These are phyloP conservation scores for Ganoderma lucidum DNA, from an alignment of 1,284 basidiomycete species.

Conservation along the genomic window DNA sequence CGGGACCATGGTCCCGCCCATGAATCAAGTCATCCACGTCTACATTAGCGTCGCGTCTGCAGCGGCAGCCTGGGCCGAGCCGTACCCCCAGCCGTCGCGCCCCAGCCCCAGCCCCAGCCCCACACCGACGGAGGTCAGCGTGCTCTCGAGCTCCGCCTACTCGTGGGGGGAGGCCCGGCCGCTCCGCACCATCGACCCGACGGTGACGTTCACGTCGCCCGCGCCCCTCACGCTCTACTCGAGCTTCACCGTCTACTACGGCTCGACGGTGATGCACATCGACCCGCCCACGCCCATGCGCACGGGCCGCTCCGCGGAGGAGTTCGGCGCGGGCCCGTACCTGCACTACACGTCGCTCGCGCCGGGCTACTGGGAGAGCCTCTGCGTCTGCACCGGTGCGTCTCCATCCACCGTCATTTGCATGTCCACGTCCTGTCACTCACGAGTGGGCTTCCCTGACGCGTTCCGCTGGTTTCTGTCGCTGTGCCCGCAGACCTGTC, in stretches of 20 bases:
- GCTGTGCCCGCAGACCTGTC: constrained; percentile 56
- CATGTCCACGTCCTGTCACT: neutral
- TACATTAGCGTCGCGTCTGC: constrained; percentile 60
- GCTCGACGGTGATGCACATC: constrained; percentile 55
- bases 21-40: constrained; percentile 41
- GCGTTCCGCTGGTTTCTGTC: neutral
- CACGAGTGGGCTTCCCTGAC: constrained; percentile 5
- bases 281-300: constrained; percentile 55
- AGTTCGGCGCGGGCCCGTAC: constrained; percentile 38
- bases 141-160: constrained; percentile 27
- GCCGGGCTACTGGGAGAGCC: constrained; percentile 65
- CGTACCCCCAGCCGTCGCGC: constrained; percentile 10
- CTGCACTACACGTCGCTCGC: constrained; percentile 66
- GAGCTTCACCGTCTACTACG: constrained; percentile 60
- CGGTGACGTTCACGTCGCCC: constrained; percentile 63
- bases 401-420: constrained; percentile 11
- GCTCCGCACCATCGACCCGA: constrained; percentile 66
- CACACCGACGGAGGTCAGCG: constrained; percentile 19
- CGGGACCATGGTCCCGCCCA: constrained; percentile 19
- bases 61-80: constrained; percentile 22
- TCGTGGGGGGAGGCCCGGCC: constrained; percentile 56
- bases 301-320: constrained; percentile 35
- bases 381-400: constrained; percentile 61
- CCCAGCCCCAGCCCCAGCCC: neutral
- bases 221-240: constrained; percentile 56